These are phyloP conservation scores for Metarhizium robertsii DNA, from an alignment of 2,329 filamentous ascomycete genomes.

Conservation along the genomic window DNA sequence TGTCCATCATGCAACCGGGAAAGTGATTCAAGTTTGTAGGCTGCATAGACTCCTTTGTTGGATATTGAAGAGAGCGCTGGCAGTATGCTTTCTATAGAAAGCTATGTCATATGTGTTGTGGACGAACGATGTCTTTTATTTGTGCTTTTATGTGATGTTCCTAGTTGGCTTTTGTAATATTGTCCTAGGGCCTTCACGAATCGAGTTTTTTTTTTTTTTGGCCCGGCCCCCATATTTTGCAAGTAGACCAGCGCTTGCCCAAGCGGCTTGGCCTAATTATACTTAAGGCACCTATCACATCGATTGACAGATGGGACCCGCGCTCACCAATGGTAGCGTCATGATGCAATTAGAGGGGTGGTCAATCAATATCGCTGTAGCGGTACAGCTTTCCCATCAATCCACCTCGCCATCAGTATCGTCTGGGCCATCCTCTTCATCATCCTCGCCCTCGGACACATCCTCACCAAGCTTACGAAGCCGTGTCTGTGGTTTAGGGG, in stretches of 20 bases:
- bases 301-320: background rate
- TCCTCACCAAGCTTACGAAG: slow-evolving; percentile 57
- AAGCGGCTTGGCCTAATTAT: no score
- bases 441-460: slow-evolving; percentile 54
- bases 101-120: no score
- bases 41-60: background rate
- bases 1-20: background rate
- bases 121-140: background rate
- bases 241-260: no score
- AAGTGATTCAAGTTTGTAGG: background rate
- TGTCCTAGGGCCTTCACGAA: background rate
- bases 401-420: background rate
- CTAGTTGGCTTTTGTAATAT: no score
- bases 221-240: background rate
- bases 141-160: background rate
- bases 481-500: slow-evolving; percentile 32
- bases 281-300: no score
- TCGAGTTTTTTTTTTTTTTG: background rate
- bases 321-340: background rate
- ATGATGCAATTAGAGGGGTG: background rate
- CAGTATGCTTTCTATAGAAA: no score
- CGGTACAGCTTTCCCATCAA: background rate
- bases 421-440: slow-evolving; percentile 12
- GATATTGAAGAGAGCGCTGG: background rate
- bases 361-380: background rate